These are phyloP conservation scores for Trichoderma sp. DNA, from an alignment of 2,329 filamentous ascomycete species.

Conservation along the genomic window DNA sequence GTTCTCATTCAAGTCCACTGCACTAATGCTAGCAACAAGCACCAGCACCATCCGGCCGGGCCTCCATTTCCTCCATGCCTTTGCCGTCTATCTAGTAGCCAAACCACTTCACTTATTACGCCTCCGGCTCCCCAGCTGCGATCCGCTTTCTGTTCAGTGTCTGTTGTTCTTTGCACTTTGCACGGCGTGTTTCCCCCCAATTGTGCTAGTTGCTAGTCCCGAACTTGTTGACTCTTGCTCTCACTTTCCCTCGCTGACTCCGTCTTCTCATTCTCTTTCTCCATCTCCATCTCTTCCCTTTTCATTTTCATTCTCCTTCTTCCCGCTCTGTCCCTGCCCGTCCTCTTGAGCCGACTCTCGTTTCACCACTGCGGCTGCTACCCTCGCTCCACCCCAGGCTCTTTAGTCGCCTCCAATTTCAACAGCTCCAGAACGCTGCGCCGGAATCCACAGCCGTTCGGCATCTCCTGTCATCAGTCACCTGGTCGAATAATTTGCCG, in stretches of 20 bases:
- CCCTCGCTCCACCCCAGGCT: constrained; percentile 21
- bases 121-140: constrained; percentile 15
- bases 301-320: constrained; percentile 4
- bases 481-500: constrained; percentile 15
- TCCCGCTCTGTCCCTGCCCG: background rate
- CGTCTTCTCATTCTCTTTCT: background rate
- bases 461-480: constrained; percentile 18
- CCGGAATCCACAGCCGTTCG: constrained; percentile 17
- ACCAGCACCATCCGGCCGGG: constrained; percentile 10
- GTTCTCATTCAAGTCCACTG: background rate
- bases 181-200: background rate
- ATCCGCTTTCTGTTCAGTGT: constrained; percentile 6
- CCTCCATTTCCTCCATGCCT: background rate
- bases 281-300: background rate
- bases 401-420: constrained; percentile 14
- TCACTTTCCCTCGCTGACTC: background rate
- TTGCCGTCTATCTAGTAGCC: background rate
- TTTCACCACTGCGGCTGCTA: constrained; percentile 19
- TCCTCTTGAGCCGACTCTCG: constrained; percentile 17
- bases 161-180: background rate
- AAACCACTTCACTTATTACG: constrained; percentile 9
- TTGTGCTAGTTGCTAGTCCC: background rate
- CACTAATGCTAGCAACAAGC: background rate
- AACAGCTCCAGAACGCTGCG: constrained; percentile 9
- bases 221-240: background rate